Conservation (phyloP, 805 yeast species). For the Candida anglica region DNA sequence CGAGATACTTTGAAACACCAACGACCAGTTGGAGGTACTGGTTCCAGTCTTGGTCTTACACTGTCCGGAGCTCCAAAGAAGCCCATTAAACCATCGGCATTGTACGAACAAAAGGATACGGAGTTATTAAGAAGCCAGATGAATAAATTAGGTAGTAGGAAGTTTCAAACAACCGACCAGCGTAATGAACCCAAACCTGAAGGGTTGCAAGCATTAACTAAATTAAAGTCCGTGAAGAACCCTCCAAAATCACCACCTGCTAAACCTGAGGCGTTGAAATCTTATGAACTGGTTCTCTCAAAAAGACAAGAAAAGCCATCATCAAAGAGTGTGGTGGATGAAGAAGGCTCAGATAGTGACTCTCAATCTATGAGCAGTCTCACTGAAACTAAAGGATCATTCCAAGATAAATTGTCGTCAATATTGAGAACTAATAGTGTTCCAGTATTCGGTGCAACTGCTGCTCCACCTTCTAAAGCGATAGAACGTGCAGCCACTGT, state of each 20-base stretch:
- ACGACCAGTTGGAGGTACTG: no score
- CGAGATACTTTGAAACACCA: constrained; percentile 4
- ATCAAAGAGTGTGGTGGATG: no score
- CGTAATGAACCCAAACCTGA: constrained; percentile 7
- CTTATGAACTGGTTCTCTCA: no score
- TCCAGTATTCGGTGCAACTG: no score
- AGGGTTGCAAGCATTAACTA: constrained; percentile 12
- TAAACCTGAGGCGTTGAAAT: constrained; percentile 23
- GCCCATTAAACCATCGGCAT: constrained; percentile 15
- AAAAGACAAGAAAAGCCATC: no score
- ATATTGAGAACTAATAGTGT: constrained; percentile 26
- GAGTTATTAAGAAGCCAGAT: constrained; percentile 13
- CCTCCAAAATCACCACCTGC: constrained; percentile 11
- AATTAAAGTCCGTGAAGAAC: constrained; percentile 12
- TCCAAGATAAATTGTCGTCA: constrained; percentile 21
- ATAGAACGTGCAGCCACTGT: not conserved
- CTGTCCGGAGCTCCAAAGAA: constrained; percentile 8
- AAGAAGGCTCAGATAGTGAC: no score
- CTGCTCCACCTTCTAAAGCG: no score
- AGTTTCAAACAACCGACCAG: no score
- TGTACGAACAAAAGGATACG: constrained; percentile 11
- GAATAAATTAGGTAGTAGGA: constrained; percentile 8
- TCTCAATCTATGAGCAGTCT: no score
- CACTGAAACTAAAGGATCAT: no score
- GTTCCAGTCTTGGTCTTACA: no score